Percentiles rank a stretch among this genome's conserved stretches.
Evolutionary conservation across 306 rosid genomes (phyloP).

Genomic region (Argentina anserina): DNA sequence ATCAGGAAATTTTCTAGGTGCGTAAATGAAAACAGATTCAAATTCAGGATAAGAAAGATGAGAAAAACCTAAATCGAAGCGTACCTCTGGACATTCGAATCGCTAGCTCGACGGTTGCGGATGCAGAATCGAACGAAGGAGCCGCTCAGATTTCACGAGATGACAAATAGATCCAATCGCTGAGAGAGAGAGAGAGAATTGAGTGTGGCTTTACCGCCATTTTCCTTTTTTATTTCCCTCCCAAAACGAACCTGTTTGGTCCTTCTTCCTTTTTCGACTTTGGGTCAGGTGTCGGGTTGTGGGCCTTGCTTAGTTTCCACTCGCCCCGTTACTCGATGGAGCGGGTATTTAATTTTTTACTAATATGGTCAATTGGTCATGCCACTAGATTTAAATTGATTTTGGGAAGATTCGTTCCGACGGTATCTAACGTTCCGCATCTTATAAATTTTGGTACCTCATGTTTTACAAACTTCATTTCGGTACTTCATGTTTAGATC

Average conservation of each 20-base stretch:
- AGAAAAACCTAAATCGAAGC: neutral
- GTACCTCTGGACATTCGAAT: neutral
- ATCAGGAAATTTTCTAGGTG: neutral
- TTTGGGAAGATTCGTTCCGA: too few species aligned
- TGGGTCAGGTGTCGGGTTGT: neutral
- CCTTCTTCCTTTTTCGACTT: neutral
- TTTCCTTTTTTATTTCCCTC: slow-evolving; percentile 27
- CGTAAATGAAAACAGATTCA: neutral
- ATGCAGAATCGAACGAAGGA: neutral
- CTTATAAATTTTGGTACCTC: too few species aligned
- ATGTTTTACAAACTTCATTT: too few species aligned
- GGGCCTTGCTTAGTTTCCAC: too few species aligned
- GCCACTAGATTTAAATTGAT: too few species aligned
- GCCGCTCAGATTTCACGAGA: neutral
- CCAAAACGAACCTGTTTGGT: neutral
- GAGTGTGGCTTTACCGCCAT: slow-evolving; percentile 10
- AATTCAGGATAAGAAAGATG: neutral
- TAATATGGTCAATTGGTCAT: too few species aligned
- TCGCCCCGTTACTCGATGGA: neutral
- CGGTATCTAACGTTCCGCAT: too few species aligned
- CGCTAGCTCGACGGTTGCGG: neutral
- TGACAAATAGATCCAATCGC: neutral
- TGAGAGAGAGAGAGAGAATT: neutral
- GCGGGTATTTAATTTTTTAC: too few species aligned
- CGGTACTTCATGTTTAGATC: too few species aligned